Evolutionary conservation across 371 early-diverging fungal genomes (phyloP), one percentile per base, ranked within the genome.

Genomic region (Mucor circinelloides): DNA sequence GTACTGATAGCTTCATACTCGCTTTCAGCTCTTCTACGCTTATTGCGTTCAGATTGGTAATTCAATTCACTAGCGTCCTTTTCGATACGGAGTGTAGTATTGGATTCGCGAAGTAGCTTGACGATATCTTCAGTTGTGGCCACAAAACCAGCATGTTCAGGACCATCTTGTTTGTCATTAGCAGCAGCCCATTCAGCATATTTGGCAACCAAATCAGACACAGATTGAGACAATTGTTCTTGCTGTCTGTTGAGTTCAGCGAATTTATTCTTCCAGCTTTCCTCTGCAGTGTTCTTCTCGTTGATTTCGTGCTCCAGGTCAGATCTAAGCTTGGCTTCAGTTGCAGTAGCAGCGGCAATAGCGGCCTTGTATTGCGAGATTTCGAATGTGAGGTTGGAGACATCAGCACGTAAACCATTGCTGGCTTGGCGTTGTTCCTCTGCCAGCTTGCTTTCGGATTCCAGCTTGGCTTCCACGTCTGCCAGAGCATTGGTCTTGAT

Each of bases 401-500:
- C 52, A 48, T 70, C 70, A 21, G 52, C 56, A 54, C 64, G 66
- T 9, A 64, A 23, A 7, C 28, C 38, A 10, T 13, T 46, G n/a
- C 38, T 55, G 12, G 66, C 56, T 34, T 67, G 61, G 6, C 61
- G 40, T 9, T 60, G 60, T 19, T 59, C 70, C 55, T 70, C 64
- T 0, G 56, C 42, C 10, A 31, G 38, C 38, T 65, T 42, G 9
- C 19, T 38, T 40, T 70, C 65, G 4, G 19, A 17, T 23, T 31
- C 34, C 13, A 79, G 46, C 32, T 76, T 75, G 1, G 63, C 61
- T 56, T 72, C 64, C 0, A 72, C 68, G 31, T 66, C 68, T 13
- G 63, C 58, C 12, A 71, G 19, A 27, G 74, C 66, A 32, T 38
- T 64, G 19, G 73, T 78, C 56, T 72, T 73, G 46, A 75, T 80